Evolutionary conservation across 1,139 yeast species (phyloP).

Genomic region (Diutina scorzettiae): DNA sequence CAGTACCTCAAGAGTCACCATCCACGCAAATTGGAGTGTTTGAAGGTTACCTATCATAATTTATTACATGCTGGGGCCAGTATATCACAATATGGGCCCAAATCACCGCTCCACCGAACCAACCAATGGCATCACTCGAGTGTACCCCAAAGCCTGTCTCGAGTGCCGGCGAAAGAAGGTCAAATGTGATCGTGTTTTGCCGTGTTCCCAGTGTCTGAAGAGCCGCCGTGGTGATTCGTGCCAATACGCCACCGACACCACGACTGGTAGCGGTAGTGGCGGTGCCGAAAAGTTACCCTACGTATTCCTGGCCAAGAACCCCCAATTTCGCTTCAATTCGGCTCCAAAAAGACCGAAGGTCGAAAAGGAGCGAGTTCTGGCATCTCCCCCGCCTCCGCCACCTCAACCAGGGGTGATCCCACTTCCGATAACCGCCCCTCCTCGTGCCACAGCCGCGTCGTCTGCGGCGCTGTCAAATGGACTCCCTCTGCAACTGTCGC

Average conservation of each 20-base stretch:
- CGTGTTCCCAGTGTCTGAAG: slow-evolving; percentile 1
- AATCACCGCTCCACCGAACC: no score
- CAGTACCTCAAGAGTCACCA: no score
- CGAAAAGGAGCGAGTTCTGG: neutral
- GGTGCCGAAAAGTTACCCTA: neutral
- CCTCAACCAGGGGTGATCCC: neutral
- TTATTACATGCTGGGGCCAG: no score
- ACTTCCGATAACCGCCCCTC: neutral
- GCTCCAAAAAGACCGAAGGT: neutral
- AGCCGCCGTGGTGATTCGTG: neutral
- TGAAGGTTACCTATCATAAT: no score
- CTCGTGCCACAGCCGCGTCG: no score
- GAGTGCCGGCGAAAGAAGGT: slow-evolving; percentile 3
- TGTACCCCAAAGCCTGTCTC: neutral
- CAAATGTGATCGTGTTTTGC: neutral
- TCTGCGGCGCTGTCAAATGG: no score
- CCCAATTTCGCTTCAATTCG: neutral
- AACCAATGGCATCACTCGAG: no score
- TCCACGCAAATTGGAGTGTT: no score
- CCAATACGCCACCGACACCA: neutral
- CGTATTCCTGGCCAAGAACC: neutral
- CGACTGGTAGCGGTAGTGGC: neutral
- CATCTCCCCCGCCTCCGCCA: neutral
- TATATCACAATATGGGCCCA: no score
- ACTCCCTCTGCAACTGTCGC: no score